Evolutionary conservation across 805 yeast species (phyloP), one percentile per base, ranked within the genome.

Genomic region (Martiniozyma abietophila): DNA sequence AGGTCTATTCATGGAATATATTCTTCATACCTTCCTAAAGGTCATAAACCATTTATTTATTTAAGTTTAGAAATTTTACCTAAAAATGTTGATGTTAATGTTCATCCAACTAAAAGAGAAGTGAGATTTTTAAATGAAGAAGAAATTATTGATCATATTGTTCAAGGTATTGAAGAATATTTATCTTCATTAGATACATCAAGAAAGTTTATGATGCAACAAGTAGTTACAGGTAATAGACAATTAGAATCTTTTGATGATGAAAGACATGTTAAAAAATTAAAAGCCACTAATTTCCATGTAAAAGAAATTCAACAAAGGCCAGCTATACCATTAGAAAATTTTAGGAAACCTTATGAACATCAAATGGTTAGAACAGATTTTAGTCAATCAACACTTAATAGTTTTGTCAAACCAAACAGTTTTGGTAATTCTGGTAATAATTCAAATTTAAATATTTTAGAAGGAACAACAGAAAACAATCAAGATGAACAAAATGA

Each of bases 101-200:
- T 92, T 10, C 98, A 92, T 51, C 98, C 98, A 0, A 89, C 97
- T 0, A 92, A 92, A 47, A 68, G 89, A 39, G 96, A 89, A 48
- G 96, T 92, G 2, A 55, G 94, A 27, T 86, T 92, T 51, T 59
- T 92, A 23, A 57, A 75, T 52, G 96, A 92, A 47, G 92, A 80
- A 29, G 96, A 88, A 50, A 85, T 92, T 15, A 69, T 83, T 8
- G 85, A 77, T 25, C 46, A 50, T 23, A 64, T 88, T 2, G 64
- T 78, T 21, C 53, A 56, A 0, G 46, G 54, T 5, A 50, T 86
- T 1, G 77, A 74, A 36, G 59, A 54, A 4, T 51, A 60, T 2
- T 61, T 92, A 19, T 58, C 72, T 2, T 60, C 61, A 3, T 64
- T 74, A 6, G 95, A 85, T 44, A 62, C 75, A 0, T 69, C 85